These are phyloP conservation scores for Solanum virginianum DNA, from an alignment of 257 asterid species.

Conservation along the genomic window DNA sequence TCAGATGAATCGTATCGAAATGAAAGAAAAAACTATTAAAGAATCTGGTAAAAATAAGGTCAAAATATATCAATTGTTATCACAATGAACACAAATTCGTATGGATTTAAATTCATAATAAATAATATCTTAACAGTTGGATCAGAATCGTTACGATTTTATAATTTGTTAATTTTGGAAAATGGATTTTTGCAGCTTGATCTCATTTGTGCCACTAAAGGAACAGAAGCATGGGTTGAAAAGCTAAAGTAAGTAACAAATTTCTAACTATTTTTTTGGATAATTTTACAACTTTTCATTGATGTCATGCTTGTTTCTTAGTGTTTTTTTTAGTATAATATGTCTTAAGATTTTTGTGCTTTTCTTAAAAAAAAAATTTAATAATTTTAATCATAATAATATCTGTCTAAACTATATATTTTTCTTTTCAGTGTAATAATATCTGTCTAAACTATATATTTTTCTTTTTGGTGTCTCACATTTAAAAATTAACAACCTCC, in stretches of 20 bases:
- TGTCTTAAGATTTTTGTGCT: background rate
- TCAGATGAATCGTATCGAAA: too few species aligned
- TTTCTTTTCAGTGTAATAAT: background rate
- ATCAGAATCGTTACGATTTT: background rate
- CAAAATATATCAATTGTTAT: background rate
- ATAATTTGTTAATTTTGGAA: background rate
- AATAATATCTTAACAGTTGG: background rate
- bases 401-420: background rate
- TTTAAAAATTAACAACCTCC: background rate
- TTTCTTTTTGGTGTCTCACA: background rate
- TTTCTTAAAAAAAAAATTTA: background rate
- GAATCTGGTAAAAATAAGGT: background rate
- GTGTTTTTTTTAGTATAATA: background rate
- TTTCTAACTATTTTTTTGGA: background rate
- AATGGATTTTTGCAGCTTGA: constrained; percentile 46
- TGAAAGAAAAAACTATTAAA: too few species aligned
- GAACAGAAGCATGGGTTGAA: constrained; percentile 87
- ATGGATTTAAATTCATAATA: background rate
- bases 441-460: background rate
- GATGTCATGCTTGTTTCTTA: background rate
- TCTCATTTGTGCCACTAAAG: constrained; percentile 78
- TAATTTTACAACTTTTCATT: background rate
- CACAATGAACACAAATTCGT: fast-evolving
- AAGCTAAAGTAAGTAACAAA: constrained; percentile 63
- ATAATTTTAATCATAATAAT: background rate